These are phyloP conservation scores for Gossypium turneri DNA, from an alignment of 345 rosid species.

Conservation along the genomic window DNA sequence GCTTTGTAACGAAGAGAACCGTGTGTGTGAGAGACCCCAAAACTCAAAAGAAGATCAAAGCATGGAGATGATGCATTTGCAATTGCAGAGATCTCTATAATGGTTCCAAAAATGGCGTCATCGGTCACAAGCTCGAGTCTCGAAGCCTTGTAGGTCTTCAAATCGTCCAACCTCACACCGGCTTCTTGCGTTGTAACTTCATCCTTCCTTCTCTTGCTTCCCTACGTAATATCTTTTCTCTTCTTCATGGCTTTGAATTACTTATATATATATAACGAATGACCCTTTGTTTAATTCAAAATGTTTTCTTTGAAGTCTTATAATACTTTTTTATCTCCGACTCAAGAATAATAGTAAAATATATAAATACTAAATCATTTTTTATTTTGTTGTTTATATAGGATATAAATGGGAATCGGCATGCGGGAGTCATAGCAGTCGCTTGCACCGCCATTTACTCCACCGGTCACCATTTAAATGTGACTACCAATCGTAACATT, in stretches of 20 bases:
- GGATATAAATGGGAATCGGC: conserved; percentile 47
- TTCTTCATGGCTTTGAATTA: not conserved
- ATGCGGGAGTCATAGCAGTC: conserved; percentile 47
- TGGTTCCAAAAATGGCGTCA: not conserved
- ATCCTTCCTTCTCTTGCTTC: conserved; percentile 26
- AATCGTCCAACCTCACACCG: conserved; percentile 22
- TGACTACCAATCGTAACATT: conserved; percentile 39
- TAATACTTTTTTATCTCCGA: not conserved
- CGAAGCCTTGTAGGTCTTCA: conserved; percentile 19
- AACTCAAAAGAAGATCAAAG: not conserved
- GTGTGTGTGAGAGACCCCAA: not conserved
- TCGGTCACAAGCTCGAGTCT: conserved; percentile 8
- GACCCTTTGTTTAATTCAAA: not conserved
- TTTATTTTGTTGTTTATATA: not conserved
- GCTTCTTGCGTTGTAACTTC: conserved; percentile 36
- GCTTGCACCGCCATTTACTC: conserved; percentile 43
- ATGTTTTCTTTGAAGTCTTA: not conserved
- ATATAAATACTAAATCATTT: too few relatives aligned
- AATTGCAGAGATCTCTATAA: conserved; percentile 8
- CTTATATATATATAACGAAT: too few relatives aligned
- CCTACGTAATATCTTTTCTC: conserved; percentile 9
- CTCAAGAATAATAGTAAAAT: not conserved
- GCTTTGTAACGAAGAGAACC: not conserved
- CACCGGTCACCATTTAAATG: conserved; percentile 23
- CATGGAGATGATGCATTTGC: not conserved